phyloP scores from a whole-genome alignment of 345 rosid species.

The Balakata baccata region DNA sequence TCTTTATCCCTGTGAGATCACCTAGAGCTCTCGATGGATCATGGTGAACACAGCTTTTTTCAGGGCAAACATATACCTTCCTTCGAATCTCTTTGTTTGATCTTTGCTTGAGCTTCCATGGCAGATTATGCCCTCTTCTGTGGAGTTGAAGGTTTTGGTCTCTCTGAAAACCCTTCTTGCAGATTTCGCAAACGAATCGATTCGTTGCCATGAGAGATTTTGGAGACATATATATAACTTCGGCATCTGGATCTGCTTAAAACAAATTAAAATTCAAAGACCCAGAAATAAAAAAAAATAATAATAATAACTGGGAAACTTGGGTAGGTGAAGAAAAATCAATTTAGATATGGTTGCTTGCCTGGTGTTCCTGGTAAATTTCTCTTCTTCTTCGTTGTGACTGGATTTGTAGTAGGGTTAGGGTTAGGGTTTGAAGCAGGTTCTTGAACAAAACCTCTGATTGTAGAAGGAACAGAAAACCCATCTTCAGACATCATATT shows the following conservation, averaged over 20 bases:
- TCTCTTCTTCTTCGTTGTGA: conserved; percentile 53
- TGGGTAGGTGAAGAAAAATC: no score
- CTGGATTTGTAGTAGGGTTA: conserved; percentile 39
- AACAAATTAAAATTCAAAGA: background rate
- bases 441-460: conserved; percentile 41
- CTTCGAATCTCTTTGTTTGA: conserved; percentile 36
- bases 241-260: conserved; percentile 47
- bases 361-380: conserved; percentile 80
- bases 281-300: background rate
- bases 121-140: conserved; percentile 53
- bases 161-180: conserved; percentile 54
- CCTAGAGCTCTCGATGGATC: conserved; percentile 52
- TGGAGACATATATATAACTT: conserved; percentile 48
- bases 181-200: conserved; percentile 48
- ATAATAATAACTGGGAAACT: background rate
- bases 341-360: conserved; percentile 15
- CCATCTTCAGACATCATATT: conserved; percentile 60
- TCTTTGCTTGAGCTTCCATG: conserved; percentile 56
- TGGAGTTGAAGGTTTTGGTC: conserved; percentile 60
- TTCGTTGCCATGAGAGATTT: conserved; percentile 53
- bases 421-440: conserved; percentile 58
- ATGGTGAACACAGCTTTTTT: conserved; percentile 50
- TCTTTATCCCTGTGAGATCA: conserved; percentile 52
- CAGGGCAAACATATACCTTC: conserved; percentile 56
- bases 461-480: conserved; percentile 41